Evolutionary conservation across 108 stramenopile species (phyloP).

Genomic region (Fistulifera pelliculosa): DNA sequence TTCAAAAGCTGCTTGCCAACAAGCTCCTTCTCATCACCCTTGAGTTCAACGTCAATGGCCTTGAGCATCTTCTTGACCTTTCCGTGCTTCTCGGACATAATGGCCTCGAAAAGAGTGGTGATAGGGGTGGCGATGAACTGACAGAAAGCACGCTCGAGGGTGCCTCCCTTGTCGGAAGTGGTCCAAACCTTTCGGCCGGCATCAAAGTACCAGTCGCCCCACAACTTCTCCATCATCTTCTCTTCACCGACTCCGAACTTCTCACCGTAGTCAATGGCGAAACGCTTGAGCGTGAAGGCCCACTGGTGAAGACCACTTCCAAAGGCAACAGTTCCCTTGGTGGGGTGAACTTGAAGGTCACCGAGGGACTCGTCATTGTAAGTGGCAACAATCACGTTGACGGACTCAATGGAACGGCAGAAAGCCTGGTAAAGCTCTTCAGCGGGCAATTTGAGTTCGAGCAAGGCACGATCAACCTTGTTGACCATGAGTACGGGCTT

Average conservation of each 20-base stretch:
- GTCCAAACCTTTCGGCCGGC: constrained; percentile 91
- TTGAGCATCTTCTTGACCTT: constrained; percentile 99
- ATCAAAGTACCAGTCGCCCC: constrained; percentile 99
- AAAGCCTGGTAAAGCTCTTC: constrained; percentile 99
- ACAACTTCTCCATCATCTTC: constrained; percentile 99
- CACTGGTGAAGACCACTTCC: constrained; percentile 99
- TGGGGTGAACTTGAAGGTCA: constrained; percentile 96
- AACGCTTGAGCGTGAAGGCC: constrained; percentile 99
- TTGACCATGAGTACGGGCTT: constrained; percentile 99
- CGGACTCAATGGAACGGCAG: constrained; percentile 98
- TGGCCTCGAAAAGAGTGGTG: constrained; percentile 96
- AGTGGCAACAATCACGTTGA: constrained; percentile 99
- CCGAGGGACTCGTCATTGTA: constrained; percentile 98
- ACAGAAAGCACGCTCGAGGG: constrained; percentile 96
- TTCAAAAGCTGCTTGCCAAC: constrained; percentile 96
- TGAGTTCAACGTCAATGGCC: constrained; percentile 96
- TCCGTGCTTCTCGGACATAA: constrained; percentile 97
- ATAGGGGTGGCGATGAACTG: constrained; percentile 99
- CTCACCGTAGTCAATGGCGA: constrained; percentile 96
- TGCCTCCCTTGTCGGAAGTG: constrained; percentile 80
- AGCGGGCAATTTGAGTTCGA: constrained; percentile 97
- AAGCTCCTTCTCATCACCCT: constrained; percentile 92
- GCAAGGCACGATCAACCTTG: constrained; percentile 99
- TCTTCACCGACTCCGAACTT: constrained; percentile 96
- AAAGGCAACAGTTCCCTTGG: constrained; percentile 98